These are phyloP conservation scores for Asparagopsis taxiformis DNA, from an alignment of 31 red algal genomes.

Conservation along the genomic window DNA sequence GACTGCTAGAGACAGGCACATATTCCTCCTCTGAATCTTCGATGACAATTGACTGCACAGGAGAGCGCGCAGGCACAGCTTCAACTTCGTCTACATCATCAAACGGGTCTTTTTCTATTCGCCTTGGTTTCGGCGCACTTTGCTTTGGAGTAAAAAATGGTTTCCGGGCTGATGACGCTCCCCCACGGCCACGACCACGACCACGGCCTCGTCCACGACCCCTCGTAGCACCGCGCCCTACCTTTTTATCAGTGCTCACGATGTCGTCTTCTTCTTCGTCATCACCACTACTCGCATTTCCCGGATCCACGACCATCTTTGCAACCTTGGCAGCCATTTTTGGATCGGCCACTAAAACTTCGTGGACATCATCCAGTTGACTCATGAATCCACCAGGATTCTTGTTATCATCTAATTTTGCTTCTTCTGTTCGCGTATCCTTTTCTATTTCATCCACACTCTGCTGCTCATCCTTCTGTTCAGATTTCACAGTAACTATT, in stretches of 20 bases:
- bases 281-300: not conserved
- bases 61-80: conserved; percentile 1
- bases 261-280: too few relatives aligned
- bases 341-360: not conserved
- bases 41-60: not conserved
- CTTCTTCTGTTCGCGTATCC: too few relatives aligned
- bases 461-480: too few relatives aligned
- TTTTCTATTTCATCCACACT: too few relatives aligned
- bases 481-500: too few relatives aligned
- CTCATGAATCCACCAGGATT: too few relatives aligned
- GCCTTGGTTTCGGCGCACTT: not conserved
- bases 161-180: not conserved
- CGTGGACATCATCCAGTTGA: too few relatives aligned
- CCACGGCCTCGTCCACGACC: not conserved
- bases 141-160: not conserved
- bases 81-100: conserved; percentile 41
- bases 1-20: conserved; percentile 24
- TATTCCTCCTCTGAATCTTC: conserved; percentile 39
- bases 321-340: conserved; percentile 1
- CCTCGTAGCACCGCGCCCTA: not conserved
- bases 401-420: too few relatives aligned
- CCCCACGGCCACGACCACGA: not conserved
- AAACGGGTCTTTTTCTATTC: not conserved
- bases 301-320: not conserved
- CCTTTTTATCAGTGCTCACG: not conserved